Conservation (phyloP, 2,329 filamentous ascomycete species). For the Furcasterigmium furcatum region DNA sequence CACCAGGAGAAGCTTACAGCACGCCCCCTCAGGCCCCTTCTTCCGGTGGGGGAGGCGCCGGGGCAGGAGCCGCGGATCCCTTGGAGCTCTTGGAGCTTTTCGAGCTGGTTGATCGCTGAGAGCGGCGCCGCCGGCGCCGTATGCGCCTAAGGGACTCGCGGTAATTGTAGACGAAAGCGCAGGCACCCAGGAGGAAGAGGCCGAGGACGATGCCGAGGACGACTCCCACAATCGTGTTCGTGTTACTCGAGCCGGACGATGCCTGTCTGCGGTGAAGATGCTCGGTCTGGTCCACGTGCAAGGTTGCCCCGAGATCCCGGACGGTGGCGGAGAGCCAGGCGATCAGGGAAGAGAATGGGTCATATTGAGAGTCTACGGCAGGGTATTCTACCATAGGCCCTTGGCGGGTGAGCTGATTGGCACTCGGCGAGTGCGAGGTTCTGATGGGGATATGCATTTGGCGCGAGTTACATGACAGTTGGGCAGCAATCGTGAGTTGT, state of each 20-base stretch:
- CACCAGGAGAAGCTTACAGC: too few species aligned
- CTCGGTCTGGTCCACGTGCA: background rate
- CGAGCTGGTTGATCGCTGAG: conserved; percentile 21
- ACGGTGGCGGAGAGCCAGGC: background rate
- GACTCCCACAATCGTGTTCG: conserved; percentile 38
- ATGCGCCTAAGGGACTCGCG: conserved; percentile 29
- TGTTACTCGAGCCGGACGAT: conserved; percentile 16
- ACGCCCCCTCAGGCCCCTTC: too few species aligned
- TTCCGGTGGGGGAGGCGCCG: conserved; percentile 1
- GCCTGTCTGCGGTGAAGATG: background rate
- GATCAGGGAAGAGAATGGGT: background rate
- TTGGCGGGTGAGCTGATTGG: background rate
- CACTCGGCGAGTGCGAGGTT: background rate
- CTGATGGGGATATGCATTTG: background rate
- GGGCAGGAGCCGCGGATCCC: conserved; percentile 20
- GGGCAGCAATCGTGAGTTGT: background rate
- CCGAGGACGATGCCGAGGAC: conserved; percentile 37
- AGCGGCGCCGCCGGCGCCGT: conserved; percentile 10
- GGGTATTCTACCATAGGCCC: background rate
- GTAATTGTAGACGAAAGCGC: conserved; percentile 36
- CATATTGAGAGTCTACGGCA: background rate
- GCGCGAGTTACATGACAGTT: background rate
- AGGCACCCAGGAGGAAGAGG: conserved; percentile 31
- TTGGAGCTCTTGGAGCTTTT: conserved; percentile 30
- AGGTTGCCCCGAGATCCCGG: background rate